Conservation (phyloP, 805 yeast species). For the Wickerhamiella galacta region DNA sequence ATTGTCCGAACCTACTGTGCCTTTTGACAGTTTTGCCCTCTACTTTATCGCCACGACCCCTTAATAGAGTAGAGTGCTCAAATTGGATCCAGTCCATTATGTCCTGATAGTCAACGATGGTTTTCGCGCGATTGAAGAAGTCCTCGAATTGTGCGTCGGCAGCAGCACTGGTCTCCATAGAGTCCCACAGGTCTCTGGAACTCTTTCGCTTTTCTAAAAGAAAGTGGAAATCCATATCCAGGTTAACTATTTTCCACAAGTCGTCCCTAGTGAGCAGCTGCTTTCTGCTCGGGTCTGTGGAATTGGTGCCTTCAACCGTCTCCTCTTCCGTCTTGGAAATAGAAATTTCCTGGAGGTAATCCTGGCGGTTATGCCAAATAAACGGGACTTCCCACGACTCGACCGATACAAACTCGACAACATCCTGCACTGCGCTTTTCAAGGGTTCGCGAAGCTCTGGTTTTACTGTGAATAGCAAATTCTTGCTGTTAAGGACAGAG, state of each 20-base stretch:
- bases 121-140: constrained; percentile 36
- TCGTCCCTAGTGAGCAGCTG: constrained; percentile 48
- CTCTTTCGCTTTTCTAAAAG: constrained; percentile 55
- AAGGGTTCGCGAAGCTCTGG: constrained; percentile 27
- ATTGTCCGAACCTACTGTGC: constrained; percentile 24
- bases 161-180: constrained; percentile 13
- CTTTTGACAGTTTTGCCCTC: constrained; percentile 28
- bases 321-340: constrained; percentile 28
- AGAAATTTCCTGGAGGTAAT: constrained; percentile 46
- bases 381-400: constrained; percentile 85
- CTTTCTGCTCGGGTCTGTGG: constrained; percentile 10
- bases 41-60: constrained; percentile 26
- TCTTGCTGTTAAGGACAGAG: constrained; percentile 41
- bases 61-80: constrained; percentile 42
- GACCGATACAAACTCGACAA: constrained; percentile 55
- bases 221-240: constrained; percentile 81
- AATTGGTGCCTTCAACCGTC: constrained; percentile 18
- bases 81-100: constrained; percentile 69
- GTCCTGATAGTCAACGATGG: constrained; percentile 74
- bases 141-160: constrained; percentile 26
- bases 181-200: constrained; percentile 45
- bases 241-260: constrained; percentile 74
- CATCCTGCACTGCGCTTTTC: constrained; percentile 47
- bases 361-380: constrained; percentile 90
- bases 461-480: constrained; percentile 25